Evolutionary conservation across 345 rosid species (phyloP).

Genomic region (Populus deltoides): DNA sequence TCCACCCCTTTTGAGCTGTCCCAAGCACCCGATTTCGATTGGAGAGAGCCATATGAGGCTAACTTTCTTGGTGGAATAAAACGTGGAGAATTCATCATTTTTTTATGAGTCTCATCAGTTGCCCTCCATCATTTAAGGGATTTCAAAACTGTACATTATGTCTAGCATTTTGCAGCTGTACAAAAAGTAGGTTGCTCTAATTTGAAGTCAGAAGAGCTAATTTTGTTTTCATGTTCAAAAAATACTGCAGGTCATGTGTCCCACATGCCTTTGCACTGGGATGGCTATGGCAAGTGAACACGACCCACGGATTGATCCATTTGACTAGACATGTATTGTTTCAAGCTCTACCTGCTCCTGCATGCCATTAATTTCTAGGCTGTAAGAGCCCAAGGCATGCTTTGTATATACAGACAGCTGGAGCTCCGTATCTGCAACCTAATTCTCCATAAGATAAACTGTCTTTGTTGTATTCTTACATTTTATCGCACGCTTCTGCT

Average conservation of each 20-base stretch:
- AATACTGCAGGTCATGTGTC: slow-evolving; percentile 83
- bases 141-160: too few relatives aligned
- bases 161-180: too few relatives aligned
- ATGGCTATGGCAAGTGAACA: slow-evolving; percentile 99
- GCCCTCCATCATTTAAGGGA: background rate
- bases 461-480: too few relatives aligned
- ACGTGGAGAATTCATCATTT: background rate
- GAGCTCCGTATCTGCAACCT: too few relatives aligned
- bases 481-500: too few relatives aligned
- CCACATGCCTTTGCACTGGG: slow-evolving; percentile 97
- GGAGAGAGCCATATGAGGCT: background rate
- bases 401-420: background rate
- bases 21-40: background rate
- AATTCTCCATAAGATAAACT: too few relatives aligned
- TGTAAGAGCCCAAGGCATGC: too few relatives aligned
- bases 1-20: background rate
- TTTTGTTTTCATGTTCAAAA: background rate
- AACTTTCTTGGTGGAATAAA: background rate
- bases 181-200: background rate
- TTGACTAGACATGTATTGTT: slow-evolving; percentile 47
- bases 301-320: slow-evolving; percentile 88
- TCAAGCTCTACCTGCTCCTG: too few relatives aligned
- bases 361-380: too few relatives aligned
- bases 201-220: background rate
- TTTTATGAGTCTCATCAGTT: background rate